phyloP scores from a whole-genome alignment of 2,329 filamentous ascomycete genomes.

The Plectosphaerella plurivora region DNA sequence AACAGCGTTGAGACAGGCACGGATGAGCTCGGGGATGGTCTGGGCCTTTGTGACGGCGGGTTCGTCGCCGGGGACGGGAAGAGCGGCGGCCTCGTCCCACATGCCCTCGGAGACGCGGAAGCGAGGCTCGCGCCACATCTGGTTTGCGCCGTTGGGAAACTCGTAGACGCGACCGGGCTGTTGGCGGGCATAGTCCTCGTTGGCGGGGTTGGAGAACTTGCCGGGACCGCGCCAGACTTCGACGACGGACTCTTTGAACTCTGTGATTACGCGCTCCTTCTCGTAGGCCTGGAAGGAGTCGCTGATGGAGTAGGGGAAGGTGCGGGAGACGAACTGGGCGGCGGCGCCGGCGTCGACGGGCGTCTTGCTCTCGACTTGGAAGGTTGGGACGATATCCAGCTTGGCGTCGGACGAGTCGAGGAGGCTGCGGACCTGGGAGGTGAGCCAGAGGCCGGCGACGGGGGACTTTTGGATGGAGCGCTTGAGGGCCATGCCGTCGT shows the following conservation, averaged over 20 bases:
- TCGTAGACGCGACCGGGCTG: conserved; percentile 86
- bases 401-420: conserved; percentile 67
- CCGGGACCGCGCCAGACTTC: conserved; percentile 86
- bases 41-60: conserved; percentile 57
- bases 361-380: conserved; percentile 81
- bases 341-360: conserved; percentile 82
- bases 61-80: conserved; percentile 37
- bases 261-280: conserved; percentile 87
- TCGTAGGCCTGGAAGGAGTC: conserved; percentile 77
- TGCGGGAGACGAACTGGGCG: conserved; percentile 69
- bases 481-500: conserved; percentile 92
- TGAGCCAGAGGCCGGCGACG: conserved; percentile 85
- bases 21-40: conserved; percentile 80
- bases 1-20: conserved; percentile 69
- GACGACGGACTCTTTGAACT: conserved; percentile 97
- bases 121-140: conserved; percentile 86
- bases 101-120: conserved; percentile 84
- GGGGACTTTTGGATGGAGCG: conserved; percentile 83
- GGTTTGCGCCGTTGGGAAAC: conserved; percentile 95
- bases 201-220: conserved; percentile 58
- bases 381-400: conserved; percentile 76
- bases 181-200: conserved; percentile 69
- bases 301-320: conserved; percentile 57
- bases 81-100: conserved; percentile 80
- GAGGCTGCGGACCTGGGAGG: conserved; percentile 77